These are phyloP conservation scores for Kandelia obovata DNA, from an alignment of 345 rosid species.

Conservation along the genomic window DNA sequence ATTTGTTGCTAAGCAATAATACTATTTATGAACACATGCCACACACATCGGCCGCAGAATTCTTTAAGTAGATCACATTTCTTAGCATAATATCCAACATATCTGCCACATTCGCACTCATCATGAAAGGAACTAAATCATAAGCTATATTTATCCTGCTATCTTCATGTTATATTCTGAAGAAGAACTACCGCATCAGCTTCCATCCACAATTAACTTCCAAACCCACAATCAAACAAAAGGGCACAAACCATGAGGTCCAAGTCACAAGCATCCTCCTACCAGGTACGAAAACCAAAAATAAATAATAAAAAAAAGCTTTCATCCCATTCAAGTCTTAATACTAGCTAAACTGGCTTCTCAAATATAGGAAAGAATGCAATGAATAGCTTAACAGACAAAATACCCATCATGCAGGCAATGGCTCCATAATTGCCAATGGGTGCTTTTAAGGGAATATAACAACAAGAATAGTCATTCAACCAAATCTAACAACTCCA, in stretches of 20 bases:
- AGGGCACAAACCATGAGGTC: neutral
- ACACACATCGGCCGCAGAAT: neutral
- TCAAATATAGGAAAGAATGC: neutral
- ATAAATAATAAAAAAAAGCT: neutral
- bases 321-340: neutral
- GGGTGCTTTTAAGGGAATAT: slow-evolving; percentile 6
- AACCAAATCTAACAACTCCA: slow-evolving; percentile 32
- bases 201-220: neutral
- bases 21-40: neutral
- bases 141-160: slow-evolving; percentile 5
- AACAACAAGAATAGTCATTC: slow-evolving; percentile 13
- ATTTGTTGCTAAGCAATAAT: neutral
- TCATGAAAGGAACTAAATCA: slow-evolving; percentile 3
- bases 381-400: slow-evolving; percentile 7
- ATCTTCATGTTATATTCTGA: neutral
- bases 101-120: neutral
- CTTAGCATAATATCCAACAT: neutral
- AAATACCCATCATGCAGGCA: neutral
- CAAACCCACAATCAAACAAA: slow-evolving; percentile 1
- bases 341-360: slow-evolving; percentile 15
- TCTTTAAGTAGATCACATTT: neutral
- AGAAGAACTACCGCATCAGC: neutral
- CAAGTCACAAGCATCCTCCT: neutral
- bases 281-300: neutral
- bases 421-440: neutral